Base-by-base conservation (phyloP, 306 rosid species). In the Gastrolobium villosum region DNA sequence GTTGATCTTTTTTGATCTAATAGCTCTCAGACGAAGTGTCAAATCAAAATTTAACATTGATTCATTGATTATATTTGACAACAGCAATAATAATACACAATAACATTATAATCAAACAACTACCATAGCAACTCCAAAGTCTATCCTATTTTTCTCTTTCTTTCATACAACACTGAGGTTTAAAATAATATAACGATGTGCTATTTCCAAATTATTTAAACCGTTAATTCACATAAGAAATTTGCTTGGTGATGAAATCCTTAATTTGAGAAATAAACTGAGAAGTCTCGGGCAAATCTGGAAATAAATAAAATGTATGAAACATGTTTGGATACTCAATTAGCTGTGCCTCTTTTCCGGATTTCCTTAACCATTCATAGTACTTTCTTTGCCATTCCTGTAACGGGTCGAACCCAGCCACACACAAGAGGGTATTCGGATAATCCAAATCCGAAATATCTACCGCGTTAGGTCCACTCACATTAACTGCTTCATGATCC, bases 361-460 rank as follows among this genome's bases (percentile, higher is more conserved):
- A 90, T 60, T 84, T 65, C 78, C 41, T 77, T 10, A 94, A 28
- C 97, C 98, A 92, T 46, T 85, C 70, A 7, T 9, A 83, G 43
- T 90, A 92, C 61, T 66, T 88, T 39, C 72, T 84, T 80, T 92
- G 91, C 86, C 97, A 74, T 68, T 94, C 97, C 40, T 76, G 82
- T 20, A 92, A 68, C 46, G 93, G 91, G 74, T 94, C 98, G 41
- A 82, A 83, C 3, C 98, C 98, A 2, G 72, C 92, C 0, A 87
- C 83, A 2, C 88, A n/a, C 70, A 94, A 85, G 3, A 90, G 5
- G 2, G 92, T 88, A 20, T 44, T 79, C 63, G 98, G 98, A 26
- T 74, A 94, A n/a, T 84, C 83, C 71, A 88, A 0, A 10, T 81
- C 83, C 55, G 92, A 34, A 0, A 92, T 62, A 32, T 88, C 89